Conservation (phyloP, 2,329 filamentous ascomycete species). For the Grosmannia serpens region DNA sequence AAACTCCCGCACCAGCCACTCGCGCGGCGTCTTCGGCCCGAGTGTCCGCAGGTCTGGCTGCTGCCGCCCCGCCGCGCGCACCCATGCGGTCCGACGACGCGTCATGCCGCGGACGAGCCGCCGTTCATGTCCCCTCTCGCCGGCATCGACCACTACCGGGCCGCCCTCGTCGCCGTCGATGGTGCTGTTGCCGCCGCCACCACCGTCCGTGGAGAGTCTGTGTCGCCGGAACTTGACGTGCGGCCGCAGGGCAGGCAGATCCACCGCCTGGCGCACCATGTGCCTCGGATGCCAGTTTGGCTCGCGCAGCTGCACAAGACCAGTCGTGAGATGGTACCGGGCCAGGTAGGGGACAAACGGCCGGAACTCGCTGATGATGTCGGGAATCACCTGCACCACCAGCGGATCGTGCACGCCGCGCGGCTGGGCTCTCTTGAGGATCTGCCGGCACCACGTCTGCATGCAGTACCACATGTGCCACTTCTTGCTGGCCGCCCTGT, state of each 20-base stretch:
- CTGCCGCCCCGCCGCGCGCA: background rate
- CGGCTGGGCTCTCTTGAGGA: slow-evolving; percentile 13
- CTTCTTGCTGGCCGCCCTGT: slow-evolving; percentile 17
- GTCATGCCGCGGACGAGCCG: background rate
- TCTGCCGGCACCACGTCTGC: slow-evolving; percentile 15
- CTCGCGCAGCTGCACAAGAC: slow-evolving; percentile 26
- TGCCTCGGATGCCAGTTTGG: slow-evolving; percentile 1
- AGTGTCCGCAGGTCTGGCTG: background rate
- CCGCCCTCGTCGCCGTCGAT: background rate
- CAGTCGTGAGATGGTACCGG: slow-evolving; percentile 24
- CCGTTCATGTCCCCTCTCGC: background rate
- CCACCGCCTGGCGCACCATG: background rate
- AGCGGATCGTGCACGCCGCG: slow-evolving; percentile 8
- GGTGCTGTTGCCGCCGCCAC: background rate
- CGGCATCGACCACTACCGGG: background rate
- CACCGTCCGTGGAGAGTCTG: background rate
- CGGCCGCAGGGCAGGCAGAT: slow-evolving; percentile 6
- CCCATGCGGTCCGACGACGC: background rate
- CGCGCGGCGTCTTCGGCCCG: background rate
- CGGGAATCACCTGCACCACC: slow-evolving; percentile 22
- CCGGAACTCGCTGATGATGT: slow-evolving; percentile 33
- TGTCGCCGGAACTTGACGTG: background rate
- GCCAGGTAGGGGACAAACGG: slow-evolving; percentile 29
- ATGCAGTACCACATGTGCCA: slow-evolving; percentile 22
- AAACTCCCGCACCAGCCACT: slow-evolving; percentile 10